Evolutionary conservation across 257 asterid genomes (phyloP).

Genomic region (Verbascum thapsus): DNA sequence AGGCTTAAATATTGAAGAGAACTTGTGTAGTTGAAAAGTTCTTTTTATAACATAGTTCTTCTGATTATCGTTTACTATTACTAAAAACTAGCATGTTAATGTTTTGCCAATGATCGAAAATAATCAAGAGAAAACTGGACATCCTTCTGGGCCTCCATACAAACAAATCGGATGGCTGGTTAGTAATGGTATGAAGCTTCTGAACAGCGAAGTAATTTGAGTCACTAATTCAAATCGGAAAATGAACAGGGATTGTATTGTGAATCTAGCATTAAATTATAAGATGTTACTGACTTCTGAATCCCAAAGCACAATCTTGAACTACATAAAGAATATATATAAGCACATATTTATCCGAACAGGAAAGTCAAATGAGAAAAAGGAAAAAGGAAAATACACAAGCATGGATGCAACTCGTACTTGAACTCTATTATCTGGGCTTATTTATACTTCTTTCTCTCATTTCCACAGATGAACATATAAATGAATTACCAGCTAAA

Average conservation of each 20-base stretch:
- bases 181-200: constrained; percentile 7
- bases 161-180: background rate
- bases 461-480: constrained; percentile 3
- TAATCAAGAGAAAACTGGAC: background rate
- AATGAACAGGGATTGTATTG: constrained; percentile 7
- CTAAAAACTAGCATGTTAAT: background rate
- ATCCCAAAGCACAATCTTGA: constrained; percentile 3
- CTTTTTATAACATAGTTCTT: constrained; percentile 1
- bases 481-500: too few species aligned
- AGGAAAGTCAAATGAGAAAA: background rate
- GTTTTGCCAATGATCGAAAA: background rate
- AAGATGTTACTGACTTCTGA: background rate
- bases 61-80: background rate
- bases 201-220: background rate
- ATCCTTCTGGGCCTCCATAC: background rate
- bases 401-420: background rate
- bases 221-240: background rate
- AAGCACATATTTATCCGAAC: background rate
- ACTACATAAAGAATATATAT: constrained; percentile 9
- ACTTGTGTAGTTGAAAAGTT: background rate
- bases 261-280: background rate
- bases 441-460: constrained; percentile 25
- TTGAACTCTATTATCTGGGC: background rate
- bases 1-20: too few species aligned
- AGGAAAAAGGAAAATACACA: background rate